Evolutionary conservation across 2,329 filamentous ascomycete genomes (phyloP), one percentile per base, ranked within the genome.

Genomic region (Cladosporium colombiae): DNA sequence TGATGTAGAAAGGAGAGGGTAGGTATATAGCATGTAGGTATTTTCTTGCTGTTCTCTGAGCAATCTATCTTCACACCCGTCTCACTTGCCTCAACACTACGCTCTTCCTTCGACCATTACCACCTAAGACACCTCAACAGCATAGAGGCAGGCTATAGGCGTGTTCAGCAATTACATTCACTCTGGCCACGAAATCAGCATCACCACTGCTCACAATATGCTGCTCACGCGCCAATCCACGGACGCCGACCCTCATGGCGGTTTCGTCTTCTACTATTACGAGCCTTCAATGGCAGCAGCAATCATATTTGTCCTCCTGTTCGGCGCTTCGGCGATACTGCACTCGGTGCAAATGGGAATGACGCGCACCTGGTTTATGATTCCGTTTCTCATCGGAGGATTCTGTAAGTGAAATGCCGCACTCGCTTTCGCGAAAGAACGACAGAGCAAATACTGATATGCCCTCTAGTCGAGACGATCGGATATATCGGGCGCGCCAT

Each of bases 401-500:
- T 64, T 80, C n/a, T 84, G 83, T 85, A 76, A 64, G 75, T 74
- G 6, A 23, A 27, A 14, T 14, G n/a, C 11, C 40, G 23, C 10
- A 21, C 40, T 46, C 8, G 40, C 49, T 52, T 21, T 2, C 2
- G 2, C 49, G 5, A 33, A 29, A 4, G 31, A 18, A 35, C 31
- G 40, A 62, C 52, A 23, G 29, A 7, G 31, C 33, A 3, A 21
- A 3, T 25, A 27, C 53, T 57, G 21, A 57, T 11, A 37, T 8
- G 25, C 2, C 16, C 10, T 27, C 1, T 4, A 85, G 83, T 85
- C 71, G 83, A 86, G 70, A 73, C 76, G 0, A 75, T 86, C 23
- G 85, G 85, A 18, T 86, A 86, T 69, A 72, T 84, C 46, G 83
- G 81, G 14, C 82, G 85, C 62, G 74, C 81, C 5, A 69, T 83